Base-by-base conservation (phyloP, 1,139 yeast species). In the Candida glucosophila region DNA sequence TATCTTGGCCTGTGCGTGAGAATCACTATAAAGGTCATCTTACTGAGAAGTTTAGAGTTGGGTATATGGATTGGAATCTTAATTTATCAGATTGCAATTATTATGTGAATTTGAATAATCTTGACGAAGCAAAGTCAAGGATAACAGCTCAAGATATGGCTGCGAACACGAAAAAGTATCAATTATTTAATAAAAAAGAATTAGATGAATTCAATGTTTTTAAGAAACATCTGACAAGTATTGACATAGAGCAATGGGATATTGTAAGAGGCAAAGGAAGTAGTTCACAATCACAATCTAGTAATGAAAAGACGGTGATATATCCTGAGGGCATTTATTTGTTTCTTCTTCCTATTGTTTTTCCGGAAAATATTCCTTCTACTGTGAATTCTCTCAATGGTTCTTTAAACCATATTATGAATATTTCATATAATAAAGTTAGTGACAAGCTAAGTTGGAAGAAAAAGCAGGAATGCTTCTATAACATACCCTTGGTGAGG, bases 301-400 rank as follows among this genome's bases (percentile, higher is more conserved):
- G n/a, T n/a, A 31, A 31, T 23, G 25, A 24, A 17, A 23, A 15
- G 4, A 21, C 21, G 14, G 36, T 40, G 14, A 35, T 55, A 19
- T 62, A 61, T 38, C 71, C 71, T 28, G 74, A 94, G 6, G 95
- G 96, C 16, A 73, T 79, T 41, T 86, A 86, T 44, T 76, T 85
- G 2, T 86, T 80, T 47, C 52, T 82, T 22, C 55, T 86, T 22
- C 92, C 94, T 1, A 56, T 80, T 2, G 57, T 78, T 3, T 66
- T 82, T 28, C 85, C 90, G 2, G 68, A 78, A 22, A 68, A 66
- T 33, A 68, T 81, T 4, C 90, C 95, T 0, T 90, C 86, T 28
- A 55, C 90, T 0, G 64, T 80, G 5, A 50, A 56, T 19, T 70
- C 80, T 3, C 73, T 83, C 6, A 65, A 55, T 35, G 76, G 76